These are phyloP conservation scores for Thalassiosira livingstoniorum DNA, from an alignment of 352 stramenopile genomes.

Conservation along the genomic window DNA sequence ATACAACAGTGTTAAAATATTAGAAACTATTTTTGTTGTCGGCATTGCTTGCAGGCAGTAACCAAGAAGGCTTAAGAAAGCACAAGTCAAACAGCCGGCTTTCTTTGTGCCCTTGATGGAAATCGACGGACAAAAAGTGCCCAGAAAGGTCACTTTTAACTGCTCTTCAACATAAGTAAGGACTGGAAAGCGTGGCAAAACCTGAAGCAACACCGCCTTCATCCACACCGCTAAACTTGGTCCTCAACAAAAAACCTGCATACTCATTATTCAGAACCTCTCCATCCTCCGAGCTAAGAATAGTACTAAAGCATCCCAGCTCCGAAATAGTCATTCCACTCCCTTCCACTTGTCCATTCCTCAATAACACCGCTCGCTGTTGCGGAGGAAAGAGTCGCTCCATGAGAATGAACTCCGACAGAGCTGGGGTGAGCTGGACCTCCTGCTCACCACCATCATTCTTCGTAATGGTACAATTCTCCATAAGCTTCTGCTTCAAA, in stretches of 20 bases:
- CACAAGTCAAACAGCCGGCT: not conserved
- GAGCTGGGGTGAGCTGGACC: conserved; percentile 83
- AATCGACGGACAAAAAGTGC: no score
- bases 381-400: conserved; percentile 92
- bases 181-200: conserved; percentile 83
- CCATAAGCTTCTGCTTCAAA: conserved; percentile 88
- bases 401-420: conserved; percentile 94
- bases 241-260: conserved; percentile 94
- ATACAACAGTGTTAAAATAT: not conserved
- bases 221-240: conserved; percentile 93
- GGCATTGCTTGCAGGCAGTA: not conserved
- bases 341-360: conserved; percentile 77
- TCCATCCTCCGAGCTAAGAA: conserved; percentile 60
- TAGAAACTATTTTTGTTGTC: not conserved
- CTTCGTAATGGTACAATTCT: conserved; percentile 79
- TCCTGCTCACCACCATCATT: conserved; percentile 90
- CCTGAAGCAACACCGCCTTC: conserved; percentile 91
- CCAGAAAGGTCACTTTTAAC: not conserved
- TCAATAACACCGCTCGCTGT: conserved; percentile 78
- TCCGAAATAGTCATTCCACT: conserved; percentile 92
- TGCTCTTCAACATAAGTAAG: conserved; percentile 73
- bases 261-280: conserved; percentile 92
- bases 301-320: conserved; percentile 94
- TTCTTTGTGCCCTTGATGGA: not conserved
- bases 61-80: not conserved